Conservation (phyloP, 192 early-diverging fungal species). For the Podila verticillata region DNA sequence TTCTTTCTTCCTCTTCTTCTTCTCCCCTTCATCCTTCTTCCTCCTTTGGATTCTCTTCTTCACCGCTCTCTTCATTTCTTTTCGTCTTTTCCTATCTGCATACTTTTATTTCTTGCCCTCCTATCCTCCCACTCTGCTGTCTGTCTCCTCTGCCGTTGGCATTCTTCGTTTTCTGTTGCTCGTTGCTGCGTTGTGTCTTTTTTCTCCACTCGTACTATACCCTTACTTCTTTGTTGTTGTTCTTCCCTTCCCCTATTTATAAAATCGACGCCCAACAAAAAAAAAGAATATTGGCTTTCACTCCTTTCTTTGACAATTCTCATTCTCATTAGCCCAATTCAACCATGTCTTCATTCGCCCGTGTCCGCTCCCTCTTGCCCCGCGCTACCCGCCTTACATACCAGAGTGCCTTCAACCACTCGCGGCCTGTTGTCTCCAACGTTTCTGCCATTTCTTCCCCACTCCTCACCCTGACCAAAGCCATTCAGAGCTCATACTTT, state of each 20-base stretch:
- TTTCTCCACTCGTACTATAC: neutral
- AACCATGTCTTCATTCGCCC: constrained; percentile 38
- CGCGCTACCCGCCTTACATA: constrained; percentile 11
- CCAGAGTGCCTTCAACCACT: constrained; percentile 15
- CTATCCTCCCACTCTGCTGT: neutral
- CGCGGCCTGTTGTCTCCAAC: neutral
- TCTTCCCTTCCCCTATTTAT: neutral
- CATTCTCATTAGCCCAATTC: neutral
- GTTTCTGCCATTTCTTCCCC: neutral
- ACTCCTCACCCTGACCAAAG: constrained; percentile 25
- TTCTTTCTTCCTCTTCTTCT: neutral
- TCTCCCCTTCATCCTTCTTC: neutral
- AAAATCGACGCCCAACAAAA: neutral
- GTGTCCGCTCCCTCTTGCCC: constrained; percentile 13
- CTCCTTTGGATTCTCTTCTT: constrained; percentile 1
- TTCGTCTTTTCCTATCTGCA: constrained; percentile 2
- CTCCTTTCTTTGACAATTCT: neutral
- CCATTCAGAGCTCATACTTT: constrained; percentile 33
- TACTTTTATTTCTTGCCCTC: neutral
- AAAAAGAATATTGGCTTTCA: neutral
- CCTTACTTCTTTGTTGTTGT: neutral
- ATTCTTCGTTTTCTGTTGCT: neutral
- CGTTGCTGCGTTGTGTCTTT: neutral
- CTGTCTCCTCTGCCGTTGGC: neutral
- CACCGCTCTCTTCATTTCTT: neutral